Percentiles rank a stretch among this genome's conserved stretches.
These are phyloP conservation scores for Cinnamomum chago DNA, from an alignment of 164 flowering plant genomes.

Conservation along the genomic window DNA sequence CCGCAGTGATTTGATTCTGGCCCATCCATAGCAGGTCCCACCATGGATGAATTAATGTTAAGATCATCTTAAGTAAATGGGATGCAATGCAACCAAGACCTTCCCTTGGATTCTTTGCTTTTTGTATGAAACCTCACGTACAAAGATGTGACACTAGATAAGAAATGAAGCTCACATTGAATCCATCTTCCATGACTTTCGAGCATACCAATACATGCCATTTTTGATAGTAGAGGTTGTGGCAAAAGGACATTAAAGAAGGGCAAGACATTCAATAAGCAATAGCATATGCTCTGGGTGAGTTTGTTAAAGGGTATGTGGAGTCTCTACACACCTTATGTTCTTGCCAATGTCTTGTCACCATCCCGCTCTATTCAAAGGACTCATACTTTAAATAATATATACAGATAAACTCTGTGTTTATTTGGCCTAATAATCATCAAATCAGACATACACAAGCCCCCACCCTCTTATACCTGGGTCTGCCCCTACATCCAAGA, in stretches of 20 bases:
- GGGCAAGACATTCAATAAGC: neutral
- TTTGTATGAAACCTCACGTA: neutral
- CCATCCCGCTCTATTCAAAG: neutral
- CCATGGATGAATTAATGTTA: too few species aligned
- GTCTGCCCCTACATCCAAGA: too few species aligned
- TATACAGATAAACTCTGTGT: neutral
- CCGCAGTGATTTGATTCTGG: too few species aligned
- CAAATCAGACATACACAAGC: neutral
- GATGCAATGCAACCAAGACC: too few species aligned
- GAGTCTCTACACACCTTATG: neutral
- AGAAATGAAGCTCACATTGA: neutral
- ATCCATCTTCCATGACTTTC: neutral
- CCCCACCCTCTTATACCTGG: too few species aligned
- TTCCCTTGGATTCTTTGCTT: neutral
- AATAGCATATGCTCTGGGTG: neutral
- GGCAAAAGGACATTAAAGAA: neutral
- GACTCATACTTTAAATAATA: neutral
- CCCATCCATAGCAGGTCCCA: too few species aligned
- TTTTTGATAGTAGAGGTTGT: neutral
- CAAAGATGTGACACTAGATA: slow-evolving; percentile 6
- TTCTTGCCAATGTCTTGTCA: neutral
- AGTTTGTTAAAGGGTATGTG: too few species aligned
- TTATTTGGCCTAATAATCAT: neutral
- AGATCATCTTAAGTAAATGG: too few species aligned
- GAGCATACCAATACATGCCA: neutral